Base-by-base conservation (phyloP, 202 grass and related monocot genomes). In the Elaeis oleifera region DNA sequence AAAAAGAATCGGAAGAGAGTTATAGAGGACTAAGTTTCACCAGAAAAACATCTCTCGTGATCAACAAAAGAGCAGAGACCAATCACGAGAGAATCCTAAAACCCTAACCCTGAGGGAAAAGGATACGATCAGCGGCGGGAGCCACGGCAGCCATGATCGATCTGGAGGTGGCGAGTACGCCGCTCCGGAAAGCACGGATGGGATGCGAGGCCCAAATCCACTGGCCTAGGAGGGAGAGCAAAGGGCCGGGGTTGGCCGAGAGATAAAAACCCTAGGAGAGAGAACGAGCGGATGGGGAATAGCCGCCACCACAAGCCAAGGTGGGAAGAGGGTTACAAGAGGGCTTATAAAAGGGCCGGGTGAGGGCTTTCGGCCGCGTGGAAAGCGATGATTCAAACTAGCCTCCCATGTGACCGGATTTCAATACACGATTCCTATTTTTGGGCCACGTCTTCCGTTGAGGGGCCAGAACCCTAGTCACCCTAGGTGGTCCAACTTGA, bases 81-180 rank as follows among this genome's bases (percentile, higher is more conserved):
- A 44, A 44, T 44, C 9, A 44, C 8, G 9, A 44, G 36, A 44
- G 8, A 44, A 44, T 44, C 8, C 1, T 44, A 44, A 44, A 13
- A 44, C 36, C 36, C 36, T 44, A 11, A 44, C 8, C 36, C 36
- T 44, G 5, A 3, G 1, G 1, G n/a, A 18, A 3, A 82, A 94
- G 89, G 75, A 94, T 94, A 94, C 89, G 84, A 31, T 84, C 84
- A 39, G 84, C 78, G 21, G 74, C 65, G 5, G 80, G 70, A 1
- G 77, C 25, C 51, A 72, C 63, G n/a, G 69, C 44, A 3, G 75
- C 78, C 89, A 94, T 94, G 56, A 22, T 61, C 61, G 89, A 79
- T 88, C 80, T 63, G 60, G 54, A 62, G 19, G 58, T n/a, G 24
- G 18, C 50, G 3, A 16, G 15, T 27, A 48, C 8, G 2, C 21